Evolutionary conservation across 306 rosid species (phyloP).

Genomic region (Pyrus bretschneideri): DNA sequence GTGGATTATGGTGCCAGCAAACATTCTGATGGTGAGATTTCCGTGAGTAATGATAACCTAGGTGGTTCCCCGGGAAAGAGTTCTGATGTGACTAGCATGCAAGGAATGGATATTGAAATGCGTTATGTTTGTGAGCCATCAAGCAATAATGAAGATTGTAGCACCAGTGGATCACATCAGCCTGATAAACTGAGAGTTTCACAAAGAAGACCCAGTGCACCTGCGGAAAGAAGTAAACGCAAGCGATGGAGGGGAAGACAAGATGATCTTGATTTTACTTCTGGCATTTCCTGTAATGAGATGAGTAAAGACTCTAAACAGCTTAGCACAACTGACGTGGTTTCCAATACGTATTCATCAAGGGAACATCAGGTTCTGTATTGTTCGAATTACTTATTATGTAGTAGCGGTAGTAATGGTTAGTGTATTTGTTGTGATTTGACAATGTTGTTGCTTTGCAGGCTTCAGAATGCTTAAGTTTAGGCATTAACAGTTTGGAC

Average conservation of each 20-base stretch:
- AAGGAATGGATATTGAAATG: constrained; percentile 56
- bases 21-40: constrained; percentile 77
- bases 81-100: constrained; percentile 62
- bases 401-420: neutral
- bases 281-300: constrained; percentile 42
- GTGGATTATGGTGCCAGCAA: constrained; percentile 54
- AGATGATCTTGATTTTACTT: constrained; percentile 45
- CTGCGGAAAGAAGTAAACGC: constrained; percentile 80
- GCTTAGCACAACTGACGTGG: constrained; percentile 32
- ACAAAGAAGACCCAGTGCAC: constrained; percentile 47
- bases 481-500: constrained; percentile 40
- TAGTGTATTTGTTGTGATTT: neutral
- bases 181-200: constrained; percentile 44
- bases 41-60: constrained; percentile 47
- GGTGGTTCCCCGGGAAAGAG: constrained; percentile 73
- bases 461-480: constrained; percentile 51
- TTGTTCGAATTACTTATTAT: neutral
- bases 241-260: constrained; percentile 95
- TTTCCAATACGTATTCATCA: constrained; percentile 26
- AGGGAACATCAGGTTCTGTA: constrained; percentile 65
- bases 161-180: constrained; percentile 82
- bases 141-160: constrained; percentile 73
- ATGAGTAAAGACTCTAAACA: constrained; percentile 28
- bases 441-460: constrained; percentile 22
- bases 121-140: constrained; percentile 58